A percentile compares a stretch with the other conserved stretches of the same genome.
phyloP scores from a whole-genome alignment of 202 grass and related monocot species.

The Setaria italica region DNA sequence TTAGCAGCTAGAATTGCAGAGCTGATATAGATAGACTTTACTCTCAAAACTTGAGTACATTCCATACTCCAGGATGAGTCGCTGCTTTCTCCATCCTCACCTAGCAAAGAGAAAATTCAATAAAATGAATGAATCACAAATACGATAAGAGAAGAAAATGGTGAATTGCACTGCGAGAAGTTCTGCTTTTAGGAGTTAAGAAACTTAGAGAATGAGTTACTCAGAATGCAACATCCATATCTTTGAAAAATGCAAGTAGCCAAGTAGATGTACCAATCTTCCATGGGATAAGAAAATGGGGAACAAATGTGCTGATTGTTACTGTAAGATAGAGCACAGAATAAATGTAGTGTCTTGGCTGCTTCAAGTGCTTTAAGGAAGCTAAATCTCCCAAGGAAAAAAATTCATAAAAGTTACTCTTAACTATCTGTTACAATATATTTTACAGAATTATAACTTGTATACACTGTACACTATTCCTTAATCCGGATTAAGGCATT shows the following conservation, averaged over 20 bases:
- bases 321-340: constrained; percentile 24
- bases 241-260: background rate
- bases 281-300: constrained; percentile 1
- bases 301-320: background rate
- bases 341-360: background rate
- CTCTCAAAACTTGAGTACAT: constrained; percentile 70
- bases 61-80: constrained; percentile 79
- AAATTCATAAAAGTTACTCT: constrained; percentile 18
- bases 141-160: constrained; percentile 31
- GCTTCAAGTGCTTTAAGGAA: constrained; percentile 21
- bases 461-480: background rate
- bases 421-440: constrained; percentile 8
- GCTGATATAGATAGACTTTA: constrained; percentile 91
- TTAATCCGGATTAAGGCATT: background rate
- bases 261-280: constrained; percentile 8
- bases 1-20: constrained; percentile 98
- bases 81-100: constrained; percentile 77
- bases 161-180: background rate
- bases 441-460: background rate
- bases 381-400: background rate
- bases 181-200: constrained; percentile 10
- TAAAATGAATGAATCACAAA: constrained; percentile 15
- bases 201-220: background rate
- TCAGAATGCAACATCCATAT: constrained; percentile 23
- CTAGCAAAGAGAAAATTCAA: constrained; percentile 51